Percentiles rank a stretch among this genome's conserved stretches.
Evolutionary conservation across 345 rosid genomes (phyloP).

Genomic region (Arabidopsis arenosa): DNA sequence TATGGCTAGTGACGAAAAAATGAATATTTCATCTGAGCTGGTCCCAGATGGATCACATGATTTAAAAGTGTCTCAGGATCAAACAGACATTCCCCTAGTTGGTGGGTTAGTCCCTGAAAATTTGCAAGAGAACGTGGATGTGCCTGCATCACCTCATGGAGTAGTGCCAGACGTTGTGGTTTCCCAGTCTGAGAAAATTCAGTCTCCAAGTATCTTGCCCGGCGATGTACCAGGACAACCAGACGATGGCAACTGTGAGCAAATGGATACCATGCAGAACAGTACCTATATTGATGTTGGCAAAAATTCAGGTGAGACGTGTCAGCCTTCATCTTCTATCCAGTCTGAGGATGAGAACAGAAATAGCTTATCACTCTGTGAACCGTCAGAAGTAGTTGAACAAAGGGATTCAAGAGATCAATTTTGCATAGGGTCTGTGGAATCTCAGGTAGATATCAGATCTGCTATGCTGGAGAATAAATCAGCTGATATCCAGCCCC

Average conservation of each 20-base stretch:
- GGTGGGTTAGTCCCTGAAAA: constrained; percentile 34
- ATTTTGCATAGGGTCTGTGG: not conserved
- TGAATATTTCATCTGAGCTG: constrained; percentile 3
- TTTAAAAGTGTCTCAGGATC: constrained; percentile 19
- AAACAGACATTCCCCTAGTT: constrained; percentile 25
- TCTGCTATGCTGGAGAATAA: not conserved
- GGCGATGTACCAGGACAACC: not conserved
- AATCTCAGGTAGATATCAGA: constrained; percentile 12
- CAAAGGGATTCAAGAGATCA: constrained; percentile 7
- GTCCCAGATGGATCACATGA: constrained; percentile 11
- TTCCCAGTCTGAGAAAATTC: constrained; percentile 25
- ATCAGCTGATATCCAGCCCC: constrained; percentile 13
- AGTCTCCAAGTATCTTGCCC: not conserved
- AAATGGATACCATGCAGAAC: constrained; percentile 16
- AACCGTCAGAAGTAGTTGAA: constrained; percentile 23
- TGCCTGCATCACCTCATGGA: constrained; percentile 27
- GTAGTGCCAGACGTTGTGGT: not conserved
- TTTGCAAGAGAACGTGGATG: constrained; percentile 23
- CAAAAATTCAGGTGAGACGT: not conserved
- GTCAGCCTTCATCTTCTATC: constrained; percentile 12
- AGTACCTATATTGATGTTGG: not conserved
- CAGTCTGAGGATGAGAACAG: constrained; percentile 29
- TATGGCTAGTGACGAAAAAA: not conserved
- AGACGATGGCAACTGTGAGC: not conserved
- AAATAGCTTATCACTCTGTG: constrained; percentile 7